These are phyloP conservation scores for Exophiala dermatitidis DNA, from an alignment of 2,329 filamentous ascomycete genomes.

Conservation along the genomic window DNA sequence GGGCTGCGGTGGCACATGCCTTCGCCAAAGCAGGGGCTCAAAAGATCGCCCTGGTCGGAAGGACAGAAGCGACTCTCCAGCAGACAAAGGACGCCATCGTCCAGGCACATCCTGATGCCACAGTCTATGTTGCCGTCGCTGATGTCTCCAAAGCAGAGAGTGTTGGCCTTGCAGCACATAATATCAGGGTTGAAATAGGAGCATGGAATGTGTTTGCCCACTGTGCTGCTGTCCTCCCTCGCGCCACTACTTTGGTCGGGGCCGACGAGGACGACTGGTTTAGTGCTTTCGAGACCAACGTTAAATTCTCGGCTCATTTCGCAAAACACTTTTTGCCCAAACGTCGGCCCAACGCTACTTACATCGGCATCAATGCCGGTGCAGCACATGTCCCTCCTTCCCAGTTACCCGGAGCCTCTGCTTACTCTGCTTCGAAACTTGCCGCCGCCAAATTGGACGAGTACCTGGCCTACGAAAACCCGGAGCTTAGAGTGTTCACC, in stretches of 20 bases:
- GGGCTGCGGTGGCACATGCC: conserved; percentile 46
- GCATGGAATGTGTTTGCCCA: conserved; percentile 44
- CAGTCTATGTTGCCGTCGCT: conserved; percentile 38
- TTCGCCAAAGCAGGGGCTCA: conserved; percentile 49
- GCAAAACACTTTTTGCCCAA: conserved; percentile 41
- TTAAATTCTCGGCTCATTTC: conserved; percentile 35
- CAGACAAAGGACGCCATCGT: conserved; percentile 24
- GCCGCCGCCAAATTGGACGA: conserved; percentile 40
- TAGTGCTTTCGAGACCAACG: conserved; percentile 43
- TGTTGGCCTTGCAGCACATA: conserved; percentile 33
- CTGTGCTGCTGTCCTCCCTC: conserved; percentile 37
- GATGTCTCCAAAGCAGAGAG: conserved; percentile 38
- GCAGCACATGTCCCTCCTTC: conserved; percentile 3
- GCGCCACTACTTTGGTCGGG: conserved; percentile 29
- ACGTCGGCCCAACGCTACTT: conserved; percentile 14
- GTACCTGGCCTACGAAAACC: conserved; percentile 38
- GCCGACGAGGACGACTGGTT: conserved; percentile 36
- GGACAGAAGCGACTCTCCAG: conserved; percentile 31
- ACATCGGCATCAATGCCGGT: conserved; percentile 34
- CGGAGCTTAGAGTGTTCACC: conserved; percentile 35
- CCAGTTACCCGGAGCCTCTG: conserved; percentile 15
- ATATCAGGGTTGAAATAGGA: conserved; percentile 30
- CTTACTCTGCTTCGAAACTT: conserved; percentile 41
- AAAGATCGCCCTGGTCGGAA: conserved; percentile 37
- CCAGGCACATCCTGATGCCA: conserved; percentile 8